Evolutionary conservation across 2,329 filamentous ascomycete genomes (phyloP).

Genomic region (Harringtonia lauricola): DNA sequence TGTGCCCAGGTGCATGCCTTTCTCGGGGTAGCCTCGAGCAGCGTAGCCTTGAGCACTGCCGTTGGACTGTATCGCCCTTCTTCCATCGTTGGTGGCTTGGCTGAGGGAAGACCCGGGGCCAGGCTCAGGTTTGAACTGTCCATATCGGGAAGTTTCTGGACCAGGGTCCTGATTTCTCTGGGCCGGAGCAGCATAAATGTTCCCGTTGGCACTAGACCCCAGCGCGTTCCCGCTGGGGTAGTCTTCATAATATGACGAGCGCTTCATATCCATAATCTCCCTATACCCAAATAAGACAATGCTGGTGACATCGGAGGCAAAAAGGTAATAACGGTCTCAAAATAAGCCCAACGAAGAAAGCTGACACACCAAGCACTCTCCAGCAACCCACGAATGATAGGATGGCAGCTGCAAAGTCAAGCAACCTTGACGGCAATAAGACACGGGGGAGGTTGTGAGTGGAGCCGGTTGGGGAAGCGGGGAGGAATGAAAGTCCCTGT

Average conservation of each 20-base stretch:
- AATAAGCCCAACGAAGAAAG: neutral
- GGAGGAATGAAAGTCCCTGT: neutral
- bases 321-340: neutral
- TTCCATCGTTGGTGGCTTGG: neutral
- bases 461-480: neutral
- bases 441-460: neutral
- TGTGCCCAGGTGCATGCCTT: slow-evolving; percentile 2
- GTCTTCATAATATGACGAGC: slow-evolving; percentile 7
- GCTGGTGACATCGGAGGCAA: slow-evolving; percentile 5
- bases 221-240: slow-evolving; percentile 2
- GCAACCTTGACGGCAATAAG: neutral
- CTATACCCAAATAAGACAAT: neutral
- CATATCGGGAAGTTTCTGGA: neutral
- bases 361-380: neutral
- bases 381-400: neutral
- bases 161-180: neutral
- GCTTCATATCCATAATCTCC: slow-evolving; percentile 10
- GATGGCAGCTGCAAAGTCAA: neutral
- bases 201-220: neutral
- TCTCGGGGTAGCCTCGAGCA: neutral
- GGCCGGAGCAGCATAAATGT: slow-evolving; percentile 4
- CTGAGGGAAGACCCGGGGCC: neutral
- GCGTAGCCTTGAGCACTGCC: neutral
- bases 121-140: neutral
- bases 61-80: neutral